Percentiles rank a stretch among this genome's conserved stretches.
Conservation (phyloP, 345 rosid genomes). For the Gossypium rotundifolium region DNA sequence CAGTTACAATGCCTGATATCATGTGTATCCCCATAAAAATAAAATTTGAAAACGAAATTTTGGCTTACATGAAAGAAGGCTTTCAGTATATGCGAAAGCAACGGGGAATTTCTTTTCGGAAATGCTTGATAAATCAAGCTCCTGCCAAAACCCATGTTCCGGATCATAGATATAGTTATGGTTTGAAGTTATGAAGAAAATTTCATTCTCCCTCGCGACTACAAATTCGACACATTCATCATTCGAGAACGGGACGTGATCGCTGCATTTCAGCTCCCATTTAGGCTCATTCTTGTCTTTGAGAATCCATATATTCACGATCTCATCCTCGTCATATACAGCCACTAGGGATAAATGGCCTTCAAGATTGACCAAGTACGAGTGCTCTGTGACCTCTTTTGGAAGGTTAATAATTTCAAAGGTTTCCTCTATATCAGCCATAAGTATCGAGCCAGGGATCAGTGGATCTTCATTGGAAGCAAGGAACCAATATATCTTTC, state of each 20-base stretch:
- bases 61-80: constrained; percentile 30
- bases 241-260: neutral
- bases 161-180: constrained; percentile 16
- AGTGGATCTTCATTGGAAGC: constrained; percentile 2
- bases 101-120: neutral
- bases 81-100: constrained; percentile 21
- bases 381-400: neutral
- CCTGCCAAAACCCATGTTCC: constrained; percentile 6
- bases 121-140: neutral
- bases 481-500: constrained; percentile 28
- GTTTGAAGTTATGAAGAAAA: constrained; percentile 18
- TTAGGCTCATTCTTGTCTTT: neutral
- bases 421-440: neutral
- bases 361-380: constrained; percentile 11
- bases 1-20: neutral
- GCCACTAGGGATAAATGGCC: constrained; percentile 18
- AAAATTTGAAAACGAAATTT: neutral
- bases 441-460: constrained; percentile 12
- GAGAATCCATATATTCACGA: constrained; percentile 23
- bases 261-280: constrained; percentile 12
- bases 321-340: constrained; percentile 4
- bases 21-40: no score
- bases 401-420: constrained; percentile 9
- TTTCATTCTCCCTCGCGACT: constrained; percentile 4
- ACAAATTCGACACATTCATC: constrained; percentile 10